A percentile compares a stretch with the other conserved stretches of the same genome.
Evolutionary conservation across 805 yeast species (phyloP).

Genomic region (Wickerhamomyces mucosus): DNA sequence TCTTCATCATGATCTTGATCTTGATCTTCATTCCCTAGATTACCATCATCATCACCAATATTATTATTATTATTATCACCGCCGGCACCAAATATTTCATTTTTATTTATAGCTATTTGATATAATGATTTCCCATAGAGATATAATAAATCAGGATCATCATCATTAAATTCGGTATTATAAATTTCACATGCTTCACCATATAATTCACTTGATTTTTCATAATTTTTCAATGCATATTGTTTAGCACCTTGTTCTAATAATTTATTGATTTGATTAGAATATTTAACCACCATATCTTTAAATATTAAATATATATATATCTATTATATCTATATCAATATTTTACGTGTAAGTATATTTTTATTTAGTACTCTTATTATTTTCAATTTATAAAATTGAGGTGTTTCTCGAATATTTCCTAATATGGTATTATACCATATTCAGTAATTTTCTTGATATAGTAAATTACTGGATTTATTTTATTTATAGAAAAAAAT

Average conservation of each 20-base stretch:
- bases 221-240: conserved; percentile 57
- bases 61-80: conserved; percentile 18
- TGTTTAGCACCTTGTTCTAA: conserved; percentile 54
- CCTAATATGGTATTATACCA: no score
- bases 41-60: conserved; percentile 7
- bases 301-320: background rate
- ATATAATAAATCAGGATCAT: conserved; percentile 62
- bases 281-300: conserved; percentile 17
- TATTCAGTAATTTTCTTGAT: no score
- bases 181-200: conserved; percentile 63
- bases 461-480: no score
- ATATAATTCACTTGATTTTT: conserved; percentile 56
- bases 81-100: conserved; percentile 59
- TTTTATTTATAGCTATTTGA: conserved; percentile 62
- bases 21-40: conserved; percentile 19
- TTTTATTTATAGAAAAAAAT: no score
- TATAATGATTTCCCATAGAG: conserved; percentile 76
- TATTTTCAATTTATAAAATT: no score
- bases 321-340: background rate
- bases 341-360: background rate
- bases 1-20: conserved; percentile 20
- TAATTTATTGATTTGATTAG: conserved; percentile 35
- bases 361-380: background rate
- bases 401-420: no score
- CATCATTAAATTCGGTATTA: conserved; percentile 34